Evolutionary conservation across 1,284 basidiomycete genomes (phyloP).

Genomic region (Papiliotrema fonsecae): DNA sequence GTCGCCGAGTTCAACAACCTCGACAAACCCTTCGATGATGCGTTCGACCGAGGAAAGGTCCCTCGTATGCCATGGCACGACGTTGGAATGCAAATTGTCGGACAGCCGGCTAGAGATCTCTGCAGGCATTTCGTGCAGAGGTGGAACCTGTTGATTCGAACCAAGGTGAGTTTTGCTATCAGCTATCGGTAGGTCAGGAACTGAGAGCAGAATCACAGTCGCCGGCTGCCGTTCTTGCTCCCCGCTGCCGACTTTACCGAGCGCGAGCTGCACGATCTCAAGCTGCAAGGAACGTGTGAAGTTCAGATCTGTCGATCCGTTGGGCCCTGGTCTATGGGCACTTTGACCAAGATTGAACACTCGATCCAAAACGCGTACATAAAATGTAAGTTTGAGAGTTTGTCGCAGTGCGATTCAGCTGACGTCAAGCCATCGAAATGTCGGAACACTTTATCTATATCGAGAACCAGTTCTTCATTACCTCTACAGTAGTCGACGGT

Average conservation of each 20-base stretch:
- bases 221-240: constrained; percentile 87
- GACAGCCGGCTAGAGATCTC: constrained; percentile 91
- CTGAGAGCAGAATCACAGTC: constrained; percentile 73
- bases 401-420: constrained; percentile 1
- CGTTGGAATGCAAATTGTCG: constrained; percentile 89
- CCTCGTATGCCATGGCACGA: constrained; percentile 99
- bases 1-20: constrained; percentile 82
- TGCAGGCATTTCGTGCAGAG: constrained; percentile 93
- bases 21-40: constrained; percentile 86
- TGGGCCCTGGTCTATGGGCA: constrained; percentile 95
- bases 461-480: constrained; percentile 99
- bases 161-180: constrained; percentile 56
- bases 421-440: constrained; percentile 76
- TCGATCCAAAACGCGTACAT: constrained; percentile 94
- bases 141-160: constrained; percentile 83
- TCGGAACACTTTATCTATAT: constrained; percentile 64
- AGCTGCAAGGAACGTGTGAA: constrained; percentile 92
- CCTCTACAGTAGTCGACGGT: constrained; percentile 82
- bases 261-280: constrained; percentile 71
- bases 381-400: constrained; percentile 59
- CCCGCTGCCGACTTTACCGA: constrained; percentile 90
- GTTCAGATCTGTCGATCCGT: constrained; percentile 93
- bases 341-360: constrained; percentile 75
- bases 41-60: constrained; percentile 83
- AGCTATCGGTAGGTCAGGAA: background rate